Evolutionary conservation across 306 rosid genomes (phyloP).

Genomic region (Malus asiatica): DNA sequence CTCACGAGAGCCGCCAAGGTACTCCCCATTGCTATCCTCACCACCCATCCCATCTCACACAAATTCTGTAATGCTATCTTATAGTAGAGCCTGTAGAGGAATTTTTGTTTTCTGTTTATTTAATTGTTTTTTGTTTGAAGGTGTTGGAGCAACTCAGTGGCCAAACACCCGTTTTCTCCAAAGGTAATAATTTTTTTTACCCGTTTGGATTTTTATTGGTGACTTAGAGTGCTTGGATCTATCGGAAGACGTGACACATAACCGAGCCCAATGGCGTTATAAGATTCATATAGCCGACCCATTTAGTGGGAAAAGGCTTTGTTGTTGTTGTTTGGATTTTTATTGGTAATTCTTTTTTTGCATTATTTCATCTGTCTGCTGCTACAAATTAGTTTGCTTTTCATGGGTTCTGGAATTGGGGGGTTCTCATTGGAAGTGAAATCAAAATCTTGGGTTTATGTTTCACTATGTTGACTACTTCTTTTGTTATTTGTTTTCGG

Average conservation of each 20-base stretch:
- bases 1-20: slow-evolving; percentile 84
- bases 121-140: slow-evolving; percentile 14
- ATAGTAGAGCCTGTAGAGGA: not conserved
- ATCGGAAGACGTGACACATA: too few species aligned
- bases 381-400: not conserved
- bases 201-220: not conserved
- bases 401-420: not conserved
- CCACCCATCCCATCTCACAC: not conserved
- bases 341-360: not conserved
- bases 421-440: not conserved
- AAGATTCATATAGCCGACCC: too few species aligned
- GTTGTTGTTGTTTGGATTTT: too few species aligned
- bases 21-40: not conserved
- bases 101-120: not conserved
- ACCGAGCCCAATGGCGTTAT: too few species aligned
- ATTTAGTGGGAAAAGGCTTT: too few species aligned
- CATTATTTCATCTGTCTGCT: not conserved
- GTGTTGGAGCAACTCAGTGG: slow-evolving; percentile 80
- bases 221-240: too few species aligned
- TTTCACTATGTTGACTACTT: not conserved
- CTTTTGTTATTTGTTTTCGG: not conserved
- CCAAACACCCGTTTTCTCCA: slow-evolving; percentile 70
- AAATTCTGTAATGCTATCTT: not conserved
- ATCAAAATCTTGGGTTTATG: not conserved
- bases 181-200: not conserved